Percentiles rank a stretch among this genome's conserved stretches.
phyloP scores from a whole-genome alignment of 306 rosid species.

The Gynostemma pentaphyllum region DNA sequence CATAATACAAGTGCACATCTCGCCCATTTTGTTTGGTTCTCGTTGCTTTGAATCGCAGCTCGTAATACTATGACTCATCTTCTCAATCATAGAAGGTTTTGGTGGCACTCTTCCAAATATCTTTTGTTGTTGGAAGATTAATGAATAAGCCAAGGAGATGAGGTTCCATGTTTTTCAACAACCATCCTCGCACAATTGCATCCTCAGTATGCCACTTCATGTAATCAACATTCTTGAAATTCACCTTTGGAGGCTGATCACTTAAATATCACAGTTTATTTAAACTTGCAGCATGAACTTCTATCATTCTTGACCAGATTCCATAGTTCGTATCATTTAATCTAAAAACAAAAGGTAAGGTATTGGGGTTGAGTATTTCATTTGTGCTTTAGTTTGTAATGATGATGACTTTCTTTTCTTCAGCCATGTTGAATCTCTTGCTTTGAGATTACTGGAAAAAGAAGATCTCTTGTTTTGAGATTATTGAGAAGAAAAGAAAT shows the following conservation, averaged over 20 bases:
- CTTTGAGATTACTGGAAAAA: too few relatives aligned
- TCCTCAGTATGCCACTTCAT: too few relatives aligned
- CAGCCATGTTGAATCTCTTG: too few relatives aligned
- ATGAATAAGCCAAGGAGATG: neutral
- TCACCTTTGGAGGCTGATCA: neutral
- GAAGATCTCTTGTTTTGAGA: too few relatives aligned
- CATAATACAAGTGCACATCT: neutral
- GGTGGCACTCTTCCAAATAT: neutral
- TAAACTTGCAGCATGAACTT: neutral
- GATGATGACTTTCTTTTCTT: neutral
- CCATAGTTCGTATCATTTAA: too few relatives aligned
- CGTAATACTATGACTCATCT: neutral
- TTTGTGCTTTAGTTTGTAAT: too few relatives aligned
- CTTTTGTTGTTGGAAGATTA: neutral
- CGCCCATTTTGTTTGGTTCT: neutral
- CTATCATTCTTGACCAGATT: neutral
- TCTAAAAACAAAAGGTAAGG: too few relatives aligned
- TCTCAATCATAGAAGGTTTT: conserved; percentile 7
- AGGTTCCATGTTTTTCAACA: conserved; percentile 5
- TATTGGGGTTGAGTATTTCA: too few relatives aligned
- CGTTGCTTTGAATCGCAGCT: neutral
- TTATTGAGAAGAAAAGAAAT: neutral
- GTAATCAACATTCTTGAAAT: too few relatives aligned
- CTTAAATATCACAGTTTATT: too few relatives aligned
- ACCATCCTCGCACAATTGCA: too few relatives aligned